Percentiles rank a stretch among this genome's conserved stretches.
Evolutionary conservation across 495 filamentous ascomycete species (phyloP).

Genomic region (Usnea hakonensis): DNA sequence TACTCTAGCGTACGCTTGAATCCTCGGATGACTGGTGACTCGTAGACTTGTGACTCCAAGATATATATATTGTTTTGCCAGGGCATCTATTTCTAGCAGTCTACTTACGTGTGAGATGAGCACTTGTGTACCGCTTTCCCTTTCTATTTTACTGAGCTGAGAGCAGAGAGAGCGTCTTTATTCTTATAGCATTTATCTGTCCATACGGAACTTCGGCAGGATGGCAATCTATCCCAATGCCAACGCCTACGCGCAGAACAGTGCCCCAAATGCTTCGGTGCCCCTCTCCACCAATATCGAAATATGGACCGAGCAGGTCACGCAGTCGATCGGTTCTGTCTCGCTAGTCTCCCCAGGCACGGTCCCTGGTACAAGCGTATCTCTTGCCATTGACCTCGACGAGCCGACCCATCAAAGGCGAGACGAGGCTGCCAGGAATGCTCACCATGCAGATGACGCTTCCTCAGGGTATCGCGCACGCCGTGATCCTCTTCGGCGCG

Average conservation of each 20-base stretch:
- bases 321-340: conserved; percentile 37
- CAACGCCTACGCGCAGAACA: neutral
- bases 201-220: neutral
- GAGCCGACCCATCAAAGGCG: conserved; percentile 24
- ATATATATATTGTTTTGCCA: neutral
- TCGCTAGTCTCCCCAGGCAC: conserved; percentile 30
- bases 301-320: conserved; percentile 46
- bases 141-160: neutral
- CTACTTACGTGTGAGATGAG: too few species aligned
- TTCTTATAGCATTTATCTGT: neutral
- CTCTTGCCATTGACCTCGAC: conserved; percentile 46
- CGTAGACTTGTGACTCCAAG: conserved; percentile 2
- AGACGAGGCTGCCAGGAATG: neutral
- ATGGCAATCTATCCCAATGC: conserved; percentile 23
- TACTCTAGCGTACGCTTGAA: neutral
- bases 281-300: conserved; percentile 40
- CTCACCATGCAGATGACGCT: neutral
- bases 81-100: neutral
- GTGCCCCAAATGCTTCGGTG: conserved; percentile 2
- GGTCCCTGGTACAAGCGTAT: conserved; percentile 35
- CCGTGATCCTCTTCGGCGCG: conserved; percentile 46
- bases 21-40: neutral
- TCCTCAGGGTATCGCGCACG: conserved; percentile 28
- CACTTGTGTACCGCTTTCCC: neutral
- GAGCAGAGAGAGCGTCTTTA: neutral